These are phyloP conservation scores for Isabelozyma rhagii DNA, from an alignment of 805 yeast genomes.

Conservation along the genomic window DNA sequence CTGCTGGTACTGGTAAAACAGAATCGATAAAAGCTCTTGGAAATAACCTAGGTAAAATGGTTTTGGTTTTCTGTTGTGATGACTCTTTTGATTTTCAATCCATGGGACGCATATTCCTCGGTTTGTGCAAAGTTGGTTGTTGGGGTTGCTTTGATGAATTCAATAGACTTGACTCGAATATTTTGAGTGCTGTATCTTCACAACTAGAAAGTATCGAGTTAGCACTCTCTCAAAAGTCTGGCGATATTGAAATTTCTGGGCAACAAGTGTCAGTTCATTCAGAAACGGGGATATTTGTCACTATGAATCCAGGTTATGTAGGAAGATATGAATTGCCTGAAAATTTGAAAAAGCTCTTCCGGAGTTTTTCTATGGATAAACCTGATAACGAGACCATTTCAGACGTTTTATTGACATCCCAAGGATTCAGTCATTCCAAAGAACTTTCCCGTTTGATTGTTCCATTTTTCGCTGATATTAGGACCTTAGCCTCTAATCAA, in stretches of 20 bases:
- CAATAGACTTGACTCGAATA: conserved; percentile 68
- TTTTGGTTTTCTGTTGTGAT: conserved; percentile 87
- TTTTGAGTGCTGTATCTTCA: conserved; percentile 81
- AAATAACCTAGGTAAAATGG: conserved; percentile 73
- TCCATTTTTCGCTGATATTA: conserved; percentile 49
- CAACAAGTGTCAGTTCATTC: conserved; percentile 35
- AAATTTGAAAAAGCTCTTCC: conserved; percentile 73
- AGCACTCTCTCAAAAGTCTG: conserved; percentile 36
- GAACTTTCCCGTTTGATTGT: conserved; percentile 49
- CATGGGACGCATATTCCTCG: conserved; percentile 72
- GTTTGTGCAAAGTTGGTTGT: conserved; percentile 78
- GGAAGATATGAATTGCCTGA: conserved; percentile 86
- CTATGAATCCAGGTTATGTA: conserved; percentile 86
- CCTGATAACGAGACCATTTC: conserved; percentile 73
- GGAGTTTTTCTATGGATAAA: conserved; percentile 66
- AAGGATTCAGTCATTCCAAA: conserved; percentile 58
- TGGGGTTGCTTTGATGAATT: conserved; percentile 98
- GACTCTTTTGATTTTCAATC: conserved; percentile 80
- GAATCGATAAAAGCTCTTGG: conserved; percentile 87
- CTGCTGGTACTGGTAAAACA: conserved; percentile 97
- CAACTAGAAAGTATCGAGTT: conserved; percentile 70
- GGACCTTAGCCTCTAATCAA: conserved; percentile 45
- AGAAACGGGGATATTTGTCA: conserved; percentile 74
- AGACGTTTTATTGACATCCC: conserved; percentile 67
- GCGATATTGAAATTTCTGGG: conserved; percentile 40